phyloP scores from a whole-genome alignment of 164 flowering plant genomes.

The Vitis rotundifolia region DNA sequence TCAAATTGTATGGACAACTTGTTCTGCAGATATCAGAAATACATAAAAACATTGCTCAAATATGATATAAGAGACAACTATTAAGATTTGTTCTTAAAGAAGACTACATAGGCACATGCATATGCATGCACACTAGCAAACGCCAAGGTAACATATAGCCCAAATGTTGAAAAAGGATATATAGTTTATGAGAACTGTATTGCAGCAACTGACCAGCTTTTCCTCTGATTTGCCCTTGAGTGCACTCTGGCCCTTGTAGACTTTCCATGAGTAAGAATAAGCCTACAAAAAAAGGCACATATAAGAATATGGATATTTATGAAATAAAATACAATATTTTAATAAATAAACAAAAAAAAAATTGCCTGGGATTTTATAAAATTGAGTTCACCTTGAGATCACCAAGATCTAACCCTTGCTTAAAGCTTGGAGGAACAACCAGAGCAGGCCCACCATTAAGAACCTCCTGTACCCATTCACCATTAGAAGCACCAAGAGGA shows the following conservation, averaged over 20 bases:
- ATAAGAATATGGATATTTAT: background rate
- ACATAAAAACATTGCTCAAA: background rate
- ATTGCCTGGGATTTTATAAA: background rate
- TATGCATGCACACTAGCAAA: background rate
- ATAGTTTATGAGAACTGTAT: background rate
- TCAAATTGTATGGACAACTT: slow-evolving; percentile 85
- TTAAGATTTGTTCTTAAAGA: slow-evolving; percentile 2
- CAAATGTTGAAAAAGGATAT: too few species aligned
- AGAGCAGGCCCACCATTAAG: slow-evolving; percentile 73
- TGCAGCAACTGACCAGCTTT: slow-evolving; percentile 51
- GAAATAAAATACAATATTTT: background rate
- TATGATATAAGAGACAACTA: background rate
- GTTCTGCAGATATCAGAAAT: slow-evolving; percentile 47
- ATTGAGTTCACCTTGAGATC: slow-evolving; percentile 58
- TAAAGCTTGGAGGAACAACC: slow-evolving; percentile 65
- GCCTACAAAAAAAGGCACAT: slow-evolving; percentile 36
- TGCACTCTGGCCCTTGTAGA: slow-evolving; percentile 37
- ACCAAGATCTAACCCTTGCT: slow-evolving; percentile 81
- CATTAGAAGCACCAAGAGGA: slow-evolving; percentile 72
- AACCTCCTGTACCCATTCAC: slow-evolving; percentile 84
- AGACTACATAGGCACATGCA: background rate
- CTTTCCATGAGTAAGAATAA: slow-evolving; percentile 64
- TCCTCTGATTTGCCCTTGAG: slow-evolving; percentile 32
- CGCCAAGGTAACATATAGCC: too few species aligned
- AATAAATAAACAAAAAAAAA: too few species aligned